Evolutionary conservation across 2,329 filamentous ascomycete species (phyloP), one percentile per base, ranked within the genome.

Genomic region (Zopfia rhizophila): DNA sequence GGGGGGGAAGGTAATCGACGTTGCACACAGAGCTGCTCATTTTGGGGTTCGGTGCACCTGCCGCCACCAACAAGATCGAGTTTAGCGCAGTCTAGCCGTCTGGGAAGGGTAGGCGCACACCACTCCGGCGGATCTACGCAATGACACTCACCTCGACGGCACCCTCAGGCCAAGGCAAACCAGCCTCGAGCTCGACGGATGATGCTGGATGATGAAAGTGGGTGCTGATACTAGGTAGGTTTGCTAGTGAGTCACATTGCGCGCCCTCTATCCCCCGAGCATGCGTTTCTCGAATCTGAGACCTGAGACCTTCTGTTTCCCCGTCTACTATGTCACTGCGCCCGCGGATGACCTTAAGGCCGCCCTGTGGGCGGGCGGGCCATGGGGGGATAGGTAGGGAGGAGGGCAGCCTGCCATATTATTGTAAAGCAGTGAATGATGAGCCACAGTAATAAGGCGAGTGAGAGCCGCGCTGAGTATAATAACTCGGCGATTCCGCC

Each of bases 291-390:
- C 43, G 28, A n/a, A 48, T 49, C 48, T 61, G 58, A 62, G 51
- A 62, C 56, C 43, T 48, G 37, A 35, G 42, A 45, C 38, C 29
- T 39, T 40, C 37, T 33, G 10, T 21, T 45, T 40, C 19, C 43
- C 38, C 29, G n/a, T 45, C 18, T 30, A 33, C 39, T 44, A 32
- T 17, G 35, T 51, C 42, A 47, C 45, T 31, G 28, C 40, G 49
- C 18, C 48, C 47, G 45, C 57, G 46, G 51, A 55, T 68, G 65
- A 68, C 64, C 65, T 53, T 53, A 52, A 57, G 61, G 60, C 65
- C 56, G 56, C 59, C 58, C 55, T 60, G 59, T 32, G 30, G 55
- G 51, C 51, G 32, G 48, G 38, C 43, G 48, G 53, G 47, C 52
- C 51, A 18, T 18, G 52, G 51, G 47, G 47, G 46, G 37, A n/a